Evolutionary conservation across 1,139 yeast genomes (phyloP), one percentile per base, ranked within the genome.

Genomic region (Groenewaldozyma auringiensis): DNA sequence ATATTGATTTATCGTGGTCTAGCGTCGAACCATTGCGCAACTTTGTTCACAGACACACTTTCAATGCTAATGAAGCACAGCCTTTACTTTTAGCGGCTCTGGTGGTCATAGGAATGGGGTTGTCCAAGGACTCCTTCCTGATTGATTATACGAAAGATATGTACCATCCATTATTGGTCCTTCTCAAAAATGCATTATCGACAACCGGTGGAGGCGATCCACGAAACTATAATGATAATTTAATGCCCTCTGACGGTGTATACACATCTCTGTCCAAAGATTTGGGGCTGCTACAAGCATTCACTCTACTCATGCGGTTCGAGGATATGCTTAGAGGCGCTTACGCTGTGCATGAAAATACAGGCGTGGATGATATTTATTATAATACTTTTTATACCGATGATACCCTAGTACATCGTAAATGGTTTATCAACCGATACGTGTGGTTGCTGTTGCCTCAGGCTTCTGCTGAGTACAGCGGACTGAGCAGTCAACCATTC

Each of bases 1-100:
- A 54, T 48, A 43, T 60, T 4, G 50, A 51, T n/a, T 32, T 50
- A 4, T 58, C 59, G 14, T 58, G 62, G 64, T 21, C 47, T 2
- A 42, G 47, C 4, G 56, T 55, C 3, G 53, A 46, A 4, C 51
- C 57, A 9, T 47, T 64, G 17, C 47, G 49, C 38, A 41, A 47
- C 33, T 54, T 67, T 32, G 53, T 72, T n/a, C 76, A 72, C 53
- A 54, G 63, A 14, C 63, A 72, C 4, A 65, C 74, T 1, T 71
- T 70, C 49, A 59, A 64, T 45, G 63, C 70, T 3, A 60, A 65
- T 38, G 49, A 50, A 13, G 51, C 57, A 18, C 58, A 65, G 45
- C 55, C 64, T 1, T 57, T 61, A 29, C 53, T 71, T 37, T 50
- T 72, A 37, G 64, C 67, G 2, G 60, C 65, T 3, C 53, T 71